Base-by-base conservation (phyloP, 305 asterid genomes). In the Solanum hybrid region DNA sequence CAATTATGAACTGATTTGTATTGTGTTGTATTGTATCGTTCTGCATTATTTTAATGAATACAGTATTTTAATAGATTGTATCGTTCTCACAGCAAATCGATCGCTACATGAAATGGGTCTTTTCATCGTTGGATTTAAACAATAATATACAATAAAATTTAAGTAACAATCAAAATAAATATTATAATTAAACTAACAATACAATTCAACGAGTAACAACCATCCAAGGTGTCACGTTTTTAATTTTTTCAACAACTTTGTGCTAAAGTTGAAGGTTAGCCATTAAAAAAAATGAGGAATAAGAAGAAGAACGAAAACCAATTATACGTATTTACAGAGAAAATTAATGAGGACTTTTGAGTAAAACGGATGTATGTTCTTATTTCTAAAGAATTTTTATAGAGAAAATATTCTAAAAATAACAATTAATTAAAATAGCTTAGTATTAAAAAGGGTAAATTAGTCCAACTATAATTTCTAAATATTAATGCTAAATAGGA, bases 31-130 rank as follows among this genome's bases (percentile, higher is more conserved):
- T 56, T 15, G 2, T 56, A 51, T 45, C 0, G 42, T 38, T 37
- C 11, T 8, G 4, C 3, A 10, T 1, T 38, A 10, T 38, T 38
- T 38, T 38, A 10, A 10, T 10, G 0, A 42, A 12, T 12, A 11
- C 0, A 1, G 0, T 4, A 45, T 45, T 42, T 13, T 42, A 0
- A 13, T 45, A 13, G 0, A 0, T 2, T 56, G 2, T 56, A 56
- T 56, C 1, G 0, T 56, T 56, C 0, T 56, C 69, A 56, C 2
- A 19, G 2, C 24, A 56, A 56, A 56, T 56, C 0, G 1, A 19
- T 56, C 10, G 10, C 2, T 17, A 56, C 0, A 56, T 56, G 69
- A 56, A 56, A 56, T 19, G 0, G 1, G 0, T 56, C 0, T 3
- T 56, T 56, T 17, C 1, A 0, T 17, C 10, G 0, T 56, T 56